A percentile compares a stretch with the other conserved stretches of the same genome.
Evolutionary conservation across 2,329 filamentous ascomycete species (phyloP).

Genomic region (Trichoderma simmonsii): DNA sequence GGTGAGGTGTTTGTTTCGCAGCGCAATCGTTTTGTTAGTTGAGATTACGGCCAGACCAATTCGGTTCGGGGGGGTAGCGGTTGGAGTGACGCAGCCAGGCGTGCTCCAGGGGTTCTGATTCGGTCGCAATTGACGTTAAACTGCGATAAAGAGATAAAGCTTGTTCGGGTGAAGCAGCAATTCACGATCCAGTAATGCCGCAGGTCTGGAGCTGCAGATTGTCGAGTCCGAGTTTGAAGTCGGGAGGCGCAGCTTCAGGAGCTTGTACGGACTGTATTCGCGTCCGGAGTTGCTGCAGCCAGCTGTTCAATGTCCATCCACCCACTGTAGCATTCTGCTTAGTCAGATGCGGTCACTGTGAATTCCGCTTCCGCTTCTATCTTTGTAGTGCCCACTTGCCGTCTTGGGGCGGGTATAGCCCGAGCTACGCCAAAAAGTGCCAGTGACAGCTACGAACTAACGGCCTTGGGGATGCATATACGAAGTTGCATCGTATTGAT

Average conservation of each 20-base stretch:
- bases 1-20: slow-evolving; percentile 5
- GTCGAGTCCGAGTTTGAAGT: not conserved
- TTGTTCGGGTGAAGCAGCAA: not conserved
- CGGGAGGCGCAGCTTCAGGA: slow-evolving; percentile 9
- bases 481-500: not conserved
- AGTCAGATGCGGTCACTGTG: not conserved
- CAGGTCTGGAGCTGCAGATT: not conserved
- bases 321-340: not conserved
- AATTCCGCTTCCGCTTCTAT: not conserved
- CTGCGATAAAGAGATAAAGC: not conserved
- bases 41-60: not conserved
- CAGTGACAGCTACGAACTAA: not conserved
- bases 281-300: not conserved
- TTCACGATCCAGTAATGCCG: not conserved
- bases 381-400: not conserved
- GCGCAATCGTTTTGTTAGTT: not conserved
- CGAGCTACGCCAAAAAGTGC: not conserved
- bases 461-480: not conserved
- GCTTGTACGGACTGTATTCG: not conserved
- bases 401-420: not conserved
- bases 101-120: not conserved
- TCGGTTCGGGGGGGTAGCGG: not conserved
- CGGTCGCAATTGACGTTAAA: not conserved
- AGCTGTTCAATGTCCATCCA: not conserved
- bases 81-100: slow-evolving; percentile 17